Evolutionary conservation across 2,329 filamentous ascomycete species (phyloP), one percentile per base, ranked within the genome.

Genomic region (Dactylellina drechsleri): DNA sequence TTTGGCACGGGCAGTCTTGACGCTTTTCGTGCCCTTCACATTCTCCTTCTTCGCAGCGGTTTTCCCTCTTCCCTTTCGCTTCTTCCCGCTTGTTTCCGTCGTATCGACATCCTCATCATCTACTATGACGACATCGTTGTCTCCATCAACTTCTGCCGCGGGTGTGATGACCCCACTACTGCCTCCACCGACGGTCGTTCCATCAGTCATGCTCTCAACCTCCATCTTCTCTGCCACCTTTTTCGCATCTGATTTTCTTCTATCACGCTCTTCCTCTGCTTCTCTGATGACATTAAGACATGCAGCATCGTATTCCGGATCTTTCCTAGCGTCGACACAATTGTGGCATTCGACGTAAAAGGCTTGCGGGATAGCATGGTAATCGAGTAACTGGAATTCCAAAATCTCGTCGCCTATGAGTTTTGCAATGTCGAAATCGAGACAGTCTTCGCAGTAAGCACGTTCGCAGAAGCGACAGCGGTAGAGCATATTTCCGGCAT

Each of bases 361-460:
- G 23, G 71, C 71, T 20, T 75, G 71, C 7, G 71, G 71, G 15
- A 75, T 68, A 4, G 71, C 64, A 15, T 67, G 57, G 56, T 76
- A 86, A 0, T 82, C 83, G 0, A 87, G 80, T n/a, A 85, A 76
- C 66, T 87, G 83, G 61, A 85, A 86, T 77, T 88, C 86, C 1
- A 83, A 82, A 0, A 88, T 80, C 13, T 83, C 84, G 23, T 86
- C 83, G 8, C 85, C 86, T 12, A 88, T 78, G 0, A 88, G 83
- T 2, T 82, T 81, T 0, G 84, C 83, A 1, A 82, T 81, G 2
- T 85, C 82, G 81, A 85, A 88, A 56, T 88, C 83, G 0, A 89
- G 79, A 77, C 87, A 89, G 52, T 88, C 85, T 66, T 89, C 87
- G 77, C 87, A 89, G 77, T 83, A 88, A 0, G 84, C 86, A 1